Base-by-base conservation (phyloP, 257 asterid genomes). In the Petunia axillaris region DNA sequence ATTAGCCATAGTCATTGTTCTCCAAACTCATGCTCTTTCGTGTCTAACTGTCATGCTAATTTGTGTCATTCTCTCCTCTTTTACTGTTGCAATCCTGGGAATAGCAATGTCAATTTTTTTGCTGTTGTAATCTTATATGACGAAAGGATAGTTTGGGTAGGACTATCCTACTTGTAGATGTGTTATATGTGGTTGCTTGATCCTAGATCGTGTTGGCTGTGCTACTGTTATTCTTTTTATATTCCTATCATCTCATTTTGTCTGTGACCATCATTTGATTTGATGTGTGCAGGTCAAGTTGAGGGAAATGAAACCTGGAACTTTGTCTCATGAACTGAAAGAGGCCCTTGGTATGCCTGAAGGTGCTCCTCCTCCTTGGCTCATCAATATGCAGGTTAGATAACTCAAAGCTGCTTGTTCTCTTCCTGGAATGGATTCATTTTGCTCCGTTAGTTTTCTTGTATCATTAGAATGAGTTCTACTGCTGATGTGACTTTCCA, bases 301-400 rank as follows among this genome's bases (percentile, higher is more conserved):
- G 84, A 86, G 97, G 88, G 98, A 96, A 86, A 96, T 96, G 99
- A 96, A 93, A 84, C 98, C 99, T 7, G 98, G 98, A 75, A 88
- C 81, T 35, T 82, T 96, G 87, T 94, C 98, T 0, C 98, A 91
- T 4, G 98, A 96, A 66, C 86, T 96, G 50, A 92, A 94, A 84
- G 99, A 96, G 83, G 94, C 98, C 59, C 99, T 96, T 81, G 98
- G 99, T 82, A 96, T 96, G 98, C 95, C 98, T 41, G 97, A 96
- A 78, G 97, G 98, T n/a, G 91, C 99, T 83, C 99, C 99, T 80
- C 99, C 98, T 84, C 99, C 99, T 76, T 96, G 99, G 99, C 98
- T 96, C 63, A 88, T 96, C 84, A 94, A 96, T 83, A 96, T 96
- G 99, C 99, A 96, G 99, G 99, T 94, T 62, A 39, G 80, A 55